Base-by-base conservation (phyloP, 805 yeast genomes). In the Saccharomycopsis fibuligera region DNA sequence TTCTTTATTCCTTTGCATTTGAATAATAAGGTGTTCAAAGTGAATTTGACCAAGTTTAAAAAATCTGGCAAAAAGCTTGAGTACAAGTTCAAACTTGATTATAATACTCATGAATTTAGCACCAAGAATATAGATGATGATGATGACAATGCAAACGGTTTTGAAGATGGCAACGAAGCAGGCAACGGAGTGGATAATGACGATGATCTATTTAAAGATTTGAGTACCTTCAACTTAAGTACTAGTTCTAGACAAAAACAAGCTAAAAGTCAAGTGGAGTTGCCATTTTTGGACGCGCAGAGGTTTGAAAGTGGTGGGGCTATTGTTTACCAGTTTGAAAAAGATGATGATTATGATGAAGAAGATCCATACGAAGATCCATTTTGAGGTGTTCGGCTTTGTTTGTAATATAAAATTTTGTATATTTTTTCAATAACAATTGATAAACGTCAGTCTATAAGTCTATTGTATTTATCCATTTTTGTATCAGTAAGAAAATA, bases 351-450 rank as follows among this genome's bases (percentile, higher is more conserved):
- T 64, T 91, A 90, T 61, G 99, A 91, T 60, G 99, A 91, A 63
- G 98, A 93, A 58, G 99, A 91, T 65, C 97, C 98, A 0, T 91
- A 82, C 60, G 99, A 91, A 62, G 98, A 91, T 61, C 98, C 98
- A 4, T 89, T 88, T 60, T 89, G 65, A 64, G 22, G 14, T 19
- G 14, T 14, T 12, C 17, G 17, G 3, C 16, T 19, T 21, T 12
- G 12, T 27, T 27, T 8, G 12, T 8, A 27, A 27, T 27, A 12
- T 8, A 27, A 12, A 27, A 27, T 12, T 27, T 8, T 8, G 12
- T 8, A 27, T 27, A 12, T 12, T 12, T 27, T 8, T 27, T 27
- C 8, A 8, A 27, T 27, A 27, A 8, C 8, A 27, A 8, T 8
- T 8, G 10, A 8, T 27, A 27, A 27, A 12, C 31, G 31, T 8